Evolutionary conservation across 2,329 filamentous ascomycete species (phyloP), one percentile per base, ranked within the genome.

Genomic region (Calonectria hawksworthii): DNA sequence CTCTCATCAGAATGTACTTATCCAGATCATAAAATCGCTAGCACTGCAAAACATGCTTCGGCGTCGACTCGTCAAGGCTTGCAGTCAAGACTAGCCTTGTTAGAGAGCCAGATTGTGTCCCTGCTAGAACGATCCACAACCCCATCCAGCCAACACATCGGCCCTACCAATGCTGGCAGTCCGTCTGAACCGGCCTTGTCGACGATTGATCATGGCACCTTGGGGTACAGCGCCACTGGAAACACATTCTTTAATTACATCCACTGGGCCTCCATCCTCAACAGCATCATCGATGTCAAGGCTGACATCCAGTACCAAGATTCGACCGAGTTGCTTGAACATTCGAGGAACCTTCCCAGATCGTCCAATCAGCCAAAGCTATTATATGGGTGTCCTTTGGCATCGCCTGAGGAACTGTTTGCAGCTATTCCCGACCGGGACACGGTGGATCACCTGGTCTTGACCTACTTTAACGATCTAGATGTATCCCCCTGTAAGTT

Each of bases 51-150:
- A 18, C 10, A 26, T 47, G 21, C 9, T 47, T 23, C 16, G 9
- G 10, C 18, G 4, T 21, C 61, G 7, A 44, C 23, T 47, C 61
- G 36, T 23, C 26, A 47, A 41, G 56, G 34, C 13, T 14, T 61
- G 34, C 34, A 61, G 28, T 18, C 23, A 21, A 61, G 56, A 11
- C 23, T 61, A 38, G 56, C 56, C 11, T n/a, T 41, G 21, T 41
- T 61, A 23, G 56, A 61, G 34, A 61, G 34, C 4, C 56, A 61
- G 23, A 61, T 61, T 26, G 56, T 61, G 11, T 61, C 56, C 14
- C 23, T 61, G 26, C 56, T 61, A n/a, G 34, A 61, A 61, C 36
- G 56, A 28, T 61, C 56, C 56, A 61, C 56, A 61, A 38, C 34
- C 30, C 56, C 56, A 13, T 61, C 56, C 16, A 41, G n/a, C 21